These are phyloP conservation scores for Fusarium xylarioides DNA, from an alignment of 2,329 filamentous ascomycete genomes.

Conservation along the genomic window DNA sequence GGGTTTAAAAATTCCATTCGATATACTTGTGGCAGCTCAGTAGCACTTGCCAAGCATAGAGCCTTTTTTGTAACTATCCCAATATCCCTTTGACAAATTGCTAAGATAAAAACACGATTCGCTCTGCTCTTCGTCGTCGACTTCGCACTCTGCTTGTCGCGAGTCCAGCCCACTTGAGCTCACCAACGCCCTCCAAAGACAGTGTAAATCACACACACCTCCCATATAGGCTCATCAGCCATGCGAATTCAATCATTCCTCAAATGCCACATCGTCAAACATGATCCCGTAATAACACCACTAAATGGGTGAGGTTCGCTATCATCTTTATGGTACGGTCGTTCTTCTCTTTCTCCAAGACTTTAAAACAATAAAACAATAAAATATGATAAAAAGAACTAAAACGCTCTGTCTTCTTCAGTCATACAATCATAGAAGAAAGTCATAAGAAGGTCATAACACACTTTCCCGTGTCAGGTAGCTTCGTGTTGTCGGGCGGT, in stretches of 20 bases:
- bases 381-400: slow-evolving; percentile 43
- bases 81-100: slow-evolving; percentile 36
- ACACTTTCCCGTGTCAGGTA: slow-evolving; percentile 47
- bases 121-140: slow-evolving; percentile 40
- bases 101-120: slow-evolving; percentile 32
- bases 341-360: slow-evolving; percentile 26
- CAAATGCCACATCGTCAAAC: slow-evolving; percentile 46
- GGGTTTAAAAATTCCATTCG: slow-evolving; percentile 23
- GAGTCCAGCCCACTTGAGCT: slow-evolving; percentile 45
- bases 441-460: slow-evolving; percentile 51
- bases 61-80: slow-evolving; percentile 42
- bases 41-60: slow-evolving; percentile 39
- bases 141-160: slow-evolving; percentile 22
- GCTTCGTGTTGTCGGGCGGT: slow-evolving; percentile 47
- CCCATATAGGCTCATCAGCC: slow-evolving; percentile 39
- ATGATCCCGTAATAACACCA: slow-evolving; percentile 44
- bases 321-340: slow-evolving; percentile 38
- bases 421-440: slow-evolving; percentile 54
- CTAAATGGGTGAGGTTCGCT: slow-evolving; percentile 35
- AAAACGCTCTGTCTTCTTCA: slow-evolving; percentile 50
- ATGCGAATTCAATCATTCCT: slow-evolving; percentile 43
- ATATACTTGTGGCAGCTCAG: slow-evolving; percentile 39
- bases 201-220: slow-evolving; percentile 37
- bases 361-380: slow-evolving; percentile 24
- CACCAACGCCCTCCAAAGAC: slow-evolving; percentile 42